These are phyloP conservation scores for Bertia moriformis DNA, from an alignment of 2,329 filamentous ascomycete species.

Conservation along the genomic window DNA sequence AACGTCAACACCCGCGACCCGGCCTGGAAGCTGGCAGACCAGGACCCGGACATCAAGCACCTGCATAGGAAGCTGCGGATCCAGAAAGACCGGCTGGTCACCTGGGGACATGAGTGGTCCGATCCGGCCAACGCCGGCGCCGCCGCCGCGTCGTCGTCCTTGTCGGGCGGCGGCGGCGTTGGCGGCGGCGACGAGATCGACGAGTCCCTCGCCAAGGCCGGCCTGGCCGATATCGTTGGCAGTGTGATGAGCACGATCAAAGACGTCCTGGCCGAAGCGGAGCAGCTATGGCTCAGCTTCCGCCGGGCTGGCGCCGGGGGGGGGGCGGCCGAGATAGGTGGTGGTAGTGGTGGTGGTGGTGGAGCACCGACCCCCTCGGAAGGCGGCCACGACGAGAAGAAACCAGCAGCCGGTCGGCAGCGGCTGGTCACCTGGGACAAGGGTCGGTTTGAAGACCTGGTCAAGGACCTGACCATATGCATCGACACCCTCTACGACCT, in stretches of 20 bases:
- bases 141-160: too few relatives aligned
- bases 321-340: conserved; percentile 10
- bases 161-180: too few relatives aligned
- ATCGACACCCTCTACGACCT: conserved; percentile 71
- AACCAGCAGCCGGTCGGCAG: conserved; percentile 6
- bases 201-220: conserved; percentile 56
- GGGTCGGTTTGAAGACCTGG: conserved; percentile 59
- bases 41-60: conserved; percentile 56
- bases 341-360: conserved; percentile 13
- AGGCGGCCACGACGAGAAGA: conserved; percentile 21
- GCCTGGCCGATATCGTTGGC: conserved; percentile 61
- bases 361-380: too few relatives aligned
- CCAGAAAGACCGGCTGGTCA: conserved; percentile 64
- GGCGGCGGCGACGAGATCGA: conserved; percentile 58
- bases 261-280: conserved; percentile 63
- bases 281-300: conserved; percentile 54
- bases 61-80: conserved; percentile 66
- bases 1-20: conserved; percentile 28
- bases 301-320: conserved; percentile 22
- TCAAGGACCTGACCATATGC: conserved; percentile 60
- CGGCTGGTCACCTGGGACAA: conserved; percentile 56
- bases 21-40: conserved; percentile 33
- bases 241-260: conserved; percentile 72
- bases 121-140: conserved; percentile 50
- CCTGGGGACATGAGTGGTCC: conserved; percentile 71